Evolutionary conservation across 768 basidiomycete species (phyloP).

Genomic region (Lactarius hatsudake): DNA sequence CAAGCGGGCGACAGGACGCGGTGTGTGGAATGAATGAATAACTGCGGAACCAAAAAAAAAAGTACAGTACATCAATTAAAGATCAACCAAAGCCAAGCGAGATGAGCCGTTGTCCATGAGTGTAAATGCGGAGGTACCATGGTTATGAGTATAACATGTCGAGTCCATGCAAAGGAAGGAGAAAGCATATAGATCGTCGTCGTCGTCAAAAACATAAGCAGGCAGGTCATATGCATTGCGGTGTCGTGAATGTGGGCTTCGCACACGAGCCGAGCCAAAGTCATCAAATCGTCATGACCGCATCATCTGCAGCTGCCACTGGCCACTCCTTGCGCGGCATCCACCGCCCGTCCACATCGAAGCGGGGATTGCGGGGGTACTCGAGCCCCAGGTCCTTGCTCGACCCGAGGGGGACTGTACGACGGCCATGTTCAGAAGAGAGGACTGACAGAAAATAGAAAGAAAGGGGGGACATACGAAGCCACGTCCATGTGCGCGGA

Average conservation of each 20-base stretch:
- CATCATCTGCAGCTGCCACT: conserved; percentile 42
- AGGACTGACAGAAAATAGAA: not conserved
- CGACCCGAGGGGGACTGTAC: conserved; percentile 49
- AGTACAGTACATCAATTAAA: not conserved
- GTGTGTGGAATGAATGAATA: no score
- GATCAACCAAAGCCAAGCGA: not conserved
- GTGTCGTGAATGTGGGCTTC: not conserved
- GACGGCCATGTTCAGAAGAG: not conserved
- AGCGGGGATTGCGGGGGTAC: conserved; percentile 71
- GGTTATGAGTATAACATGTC: not conserved
- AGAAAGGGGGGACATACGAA: conserved; percentile 56
- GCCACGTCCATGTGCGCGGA: conserved; percentile 60
- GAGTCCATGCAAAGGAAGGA: no score
- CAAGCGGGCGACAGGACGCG: not conserved
- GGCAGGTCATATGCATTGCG: not conserved
- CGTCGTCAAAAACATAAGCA: not conserved
- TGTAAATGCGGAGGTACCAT: not conserved
- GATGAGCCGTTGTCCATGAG: not conserved
- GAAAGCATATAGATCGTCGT: not conserved
- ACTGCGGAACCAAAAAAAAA: not conserved
- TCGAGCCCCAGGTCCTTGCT: conserved; percentile 55
- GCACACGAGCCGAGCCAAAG: not conserved
- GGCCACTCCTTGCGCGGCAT: conserved; percentile 70
- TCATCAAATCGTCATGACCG: conserved; percentile 32
- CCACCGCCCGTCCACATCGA: conserved; percentile 67